Conservation (phyloP, 805 yeast genomes). For the Candida bentonensis region DNA sequence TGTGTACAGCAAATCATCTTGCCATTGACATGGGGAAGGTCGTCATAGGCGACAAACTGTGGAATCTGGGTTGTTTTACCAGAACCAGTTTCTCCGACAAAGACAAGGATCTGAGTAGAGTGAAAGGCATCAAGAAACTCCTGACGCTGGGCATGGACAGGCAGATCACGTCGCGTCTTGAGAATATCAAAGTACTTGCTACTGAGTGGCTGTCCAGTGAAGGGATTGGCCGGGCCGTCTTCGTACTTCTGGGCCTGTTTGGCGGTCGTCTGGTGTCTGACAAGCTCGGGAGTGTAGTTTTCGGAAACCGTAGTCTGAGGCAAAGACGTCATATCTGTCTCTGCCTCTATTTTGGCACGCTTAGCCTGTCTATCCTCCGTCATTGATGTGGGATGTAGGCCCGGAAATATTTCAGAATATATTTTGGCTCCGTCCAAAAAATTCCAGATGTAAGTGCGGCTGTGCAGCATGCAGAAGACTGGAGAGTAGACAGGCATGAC, state of each 20-base stretch:
- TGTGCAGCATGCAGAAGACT: too few species aligned
- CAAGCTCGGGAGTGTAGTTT: slow-evolving; percentile 5
- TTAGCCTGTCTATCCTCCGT: not conserved
- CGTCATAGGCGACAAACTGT: slow-evolving; percentile 86
- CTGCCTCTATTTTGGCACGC: not conserved
- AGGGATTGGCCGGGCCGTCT: slow-evolving; percentile 52
- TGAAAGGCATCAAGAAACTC: slow-evolving; percentile 81
- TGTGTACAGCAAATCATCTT: slow-evolving; percentile 87
- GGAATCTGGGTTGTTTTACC: slow-evolving; percentile 99
- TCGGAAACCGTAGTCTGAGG: not conserved
- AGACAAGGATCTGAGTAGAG: slow-evolving; percentile 83
- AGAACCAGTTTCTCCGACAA: slow-evolving; percentile 98
- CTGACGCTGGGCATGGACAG: slow-evolving; percentile 86
- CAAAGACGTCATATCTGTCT: not conserved
- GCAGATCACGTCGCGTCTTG: slow-evolving; percentile 67
- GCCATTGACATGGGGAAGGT: slow-evolving; percentile 74
- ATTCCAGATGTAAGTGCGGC: too few species aligned
- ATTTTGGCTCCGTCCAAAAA: too few species aligned
- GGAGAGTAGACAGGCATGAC: too few species aligned
- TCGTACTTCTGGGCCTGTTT: slow-evolving; percentile 22
- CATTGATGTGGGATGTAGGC: not conserved
- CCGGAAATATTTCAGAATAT: too few species aligned
- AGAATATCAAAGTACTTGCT: slow-evolving; percentile 66
- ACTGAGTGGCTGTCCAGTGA: slow-evolving; percentile 53
- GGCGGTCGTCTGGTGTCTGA: slow-evolving; percentile 21